Evolutionary conservation across 2,329 filamentous ascomycete species (phyloP).

Genomic region (Fonsecaea multimorphosa): DNA sequence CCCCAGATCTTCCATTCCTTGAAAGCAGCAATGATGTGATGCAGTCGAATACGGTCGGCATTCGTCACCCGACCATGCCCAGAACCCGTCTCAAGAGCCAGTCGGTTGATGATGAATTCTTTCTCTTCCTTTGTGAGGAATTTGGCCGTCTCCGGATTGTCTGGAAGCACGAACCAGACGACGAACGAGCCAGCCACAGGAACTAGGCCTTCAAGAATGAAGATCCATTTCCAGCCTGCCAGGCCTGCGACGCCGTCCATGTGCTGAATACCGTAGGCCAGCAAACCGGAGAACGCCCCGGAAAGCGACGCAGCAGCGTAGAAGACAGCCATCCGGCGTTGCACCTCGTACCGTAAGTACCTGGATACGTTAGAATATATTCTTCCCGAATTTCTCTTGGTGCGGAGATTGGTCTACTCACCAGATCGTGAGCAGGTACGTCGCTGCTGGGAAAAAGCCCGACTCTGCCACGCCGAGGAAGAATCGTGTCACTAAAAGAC

Average conservation of each 20-base stretch:
- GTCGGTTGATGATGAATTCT: conserved; percentile 64
- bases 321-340: conserved; percentile 42
- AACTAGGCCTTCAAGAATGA: conserved; percentile 59
- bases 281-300: conserved; percentile 56
- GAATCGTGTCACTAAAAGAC: conserved; percentile 54
- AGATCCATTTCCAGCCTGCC: conserved; percentile 62
- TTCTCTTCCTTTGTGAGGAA: conserved; percentile 76
- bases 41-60: conserved; percentile 71
- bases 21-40: conserved; percentile 67
- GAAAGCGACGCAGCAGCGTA: conserved; percentile 42
- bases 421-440: conserved; percentile 47
- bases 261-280: conserved; percentile 57
- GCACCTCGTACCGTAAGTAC: conserved; percentile 43
- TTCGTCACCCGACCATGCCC: conserved; percentile 53
- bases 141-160: conserved; percentile 75
- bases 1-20: conserved; percentile 72
- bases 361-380: conserved; percentile 41
- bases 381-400: not conserved
- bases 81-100: conserved; percentile 72
- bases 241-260: conserved; percentile 55
- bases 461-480: conserved; percentile 53
- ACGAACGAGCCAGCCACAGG: conserved; percentile 58
- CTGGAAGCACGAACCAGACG: conserved; percentile 67
- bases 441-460: conserved; percentile 61
- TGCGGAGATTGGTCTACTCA: not conserved